These are phyloP conservation scores for Lachnellula subtilissima DNA, from an alignment of 2,329 filamentous ascomycete species.

Conservation along the genomic window DNA sequence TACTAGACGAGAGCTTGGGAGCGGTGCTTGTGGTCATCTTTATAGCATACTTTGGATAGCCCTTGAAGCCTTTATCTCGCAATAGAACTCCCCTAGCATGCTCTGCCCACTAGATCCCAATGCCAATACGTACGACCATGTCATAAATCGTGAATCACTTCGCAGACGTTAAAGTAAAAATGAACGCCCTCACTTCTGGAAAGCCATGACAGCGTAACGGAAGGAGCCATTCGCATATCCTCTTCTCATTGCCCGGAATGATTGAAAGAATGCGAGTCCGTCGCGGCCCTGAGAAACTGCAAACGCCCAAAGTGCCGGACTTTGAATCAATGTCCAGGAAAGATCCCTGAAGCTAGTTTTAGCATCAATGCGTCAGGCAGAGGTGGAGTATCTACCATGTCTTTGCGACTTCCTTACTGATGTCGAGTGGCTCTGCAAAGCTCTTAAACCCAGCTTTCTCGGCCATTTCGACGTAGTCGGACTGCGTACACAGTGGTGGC, in stretches of 20 bases:
- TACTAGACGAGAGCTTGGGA: constrained; percentile 5
- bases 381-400: constrained; percentile 46
- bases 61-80: no score
- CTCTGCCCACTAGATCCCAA: no score
- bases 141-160: background rate
- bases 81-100: no score
- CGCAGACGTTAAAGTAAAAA: background rate
- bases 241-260: constrained; percentile 56
- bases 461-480: constrained; percentile 49
- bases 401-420: constrained; percentile 52
- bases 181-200: constrained; percentile 39
- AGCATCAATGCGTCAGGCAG: background rate
- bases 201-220: constrained; percentile 54
- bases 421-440: constrained; percentile 47
- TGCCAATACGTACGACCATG: no score
- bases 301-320: constrained; percentile 56
- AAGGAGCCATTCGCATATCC: constrained; percentile 56
- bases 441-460: constrained; percentile 43
- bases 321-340: constrained; percentile 56
- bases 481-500: constrained; percentile 49
- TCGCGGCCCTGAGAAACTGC: constrained; percentile 56
- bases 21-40: background rate
- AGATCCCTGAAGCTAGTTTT: constrained; percentile 47
- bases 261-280: constrained; percentile 55
- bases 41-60: background rate